Evolutionary conservation across 768 basidiomycete species (phyloP).

Genomic region (Boletus sensibilis): DNA sequence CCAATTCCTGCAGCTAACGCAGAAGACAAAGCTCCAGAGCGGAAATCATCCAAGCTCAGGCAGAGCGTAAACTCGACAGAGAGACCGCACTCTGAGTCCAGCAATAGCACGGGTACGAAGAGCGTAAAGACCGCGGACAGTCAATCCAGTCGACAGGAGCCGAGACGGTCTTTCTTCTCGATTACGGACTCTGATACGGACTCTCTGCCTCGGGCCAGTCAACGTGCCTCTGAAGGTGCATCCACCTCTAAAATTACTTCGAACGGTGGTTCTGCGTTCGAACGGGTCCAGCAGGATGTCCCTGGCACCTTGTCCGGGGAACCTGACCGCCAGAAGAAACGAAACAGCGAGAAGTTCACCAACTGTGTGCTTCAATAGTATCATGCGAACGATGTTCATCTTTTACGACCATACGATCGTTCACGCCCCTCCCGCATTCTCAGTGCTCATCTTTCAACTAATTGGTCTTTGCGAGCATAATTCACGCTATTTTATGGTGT

Average conservation of each 20-base stretch:
- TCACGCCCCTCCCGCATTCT: neutral
- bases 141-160: slow-evolving; percentile 39
- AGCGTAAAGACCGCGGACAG: slow-evolving; percentile 59
- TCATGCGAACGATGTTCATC: neutral
- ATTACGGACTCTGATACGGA: slow-evolving; percentile 31
- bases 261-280: slow-evolving; percentile 5
- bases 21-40: slow-evolving; percentile 23
- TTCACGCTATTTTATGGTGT: slow-evolving; percentile 17
- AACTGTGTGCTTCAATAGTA: slow-evolving; percentile 29
- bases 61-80: slow-evolving; percentile 41
- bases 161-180: slow-evolving; percentile 37
- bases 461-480: neutral
- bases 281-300: slow-evolving; percentile 10
- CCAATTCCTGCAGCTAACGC: slow-evolving; percentile 24
- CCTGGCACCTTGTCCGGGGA: slow-evolving; percentile 11
- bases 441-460: neutral
- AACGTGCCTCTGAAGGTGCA: slow-evolving; percentile 21
- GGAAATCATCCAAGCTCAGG: slow-evolving; percentile 37
- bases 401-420: slow-evolving; percentile 1
- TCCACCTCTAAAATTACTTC: slow-evolving; percentile 15
- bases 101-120: slow-evolving; percentile 55
- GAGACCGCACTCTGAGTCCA: slow-evolving; percentile 58
- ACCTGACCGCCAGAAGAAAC: slow-evolving; percentile 28
- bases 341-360: slow-evolving; percentile 26
- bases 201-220: slow-evolving; percentile 15